Base-by-base conservation (phyloP, 2,329 filamentous ascomycete genomes). In the Phaeosphaeria sp. region DNA sequence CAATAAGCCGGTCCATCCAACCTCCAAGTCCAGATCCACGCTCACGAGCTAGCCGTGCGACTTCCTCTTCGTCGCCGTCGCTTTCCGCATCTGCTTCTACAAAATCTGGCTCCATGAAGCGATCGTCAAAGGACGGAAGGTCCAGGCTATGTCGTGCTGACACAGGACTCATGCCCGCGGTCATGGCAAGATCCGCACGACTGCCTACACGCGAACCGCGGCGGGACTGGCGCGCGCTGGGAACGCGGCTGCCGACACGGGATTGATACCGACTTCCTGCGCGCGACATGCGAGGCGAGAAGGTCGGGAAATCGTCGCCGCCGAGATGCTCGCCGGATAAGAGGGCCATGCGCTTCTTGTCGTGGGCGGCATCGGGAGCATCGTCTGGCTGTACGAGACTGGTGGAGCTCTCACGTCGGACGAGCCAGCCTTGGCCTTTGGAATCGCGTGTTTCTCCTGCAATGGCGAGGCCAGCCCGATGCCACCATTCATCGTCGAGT, bases 341-440 rank as follows among this genome's bases (percentile, higher is more conserved):
- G 11, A 75, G 52, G 9, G 70, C 66, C 51, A 73, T 71, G 54
- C 62, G 66, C 39, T 60, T 59, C 52, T 54, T 58, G 41, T 70
- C 66, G 36, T 73, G 68, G 6, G 56, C 60, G 9, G 74, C 67
- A 17, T 78, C 69, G 27, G 74, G 67, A 17, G 78, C 69, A 23
- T 59, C 62, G 17, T 81, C 74, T 1, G 75, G 25, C 25, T 27
- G 71, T 10, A 81, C 80, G 2, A 87, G 76, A 46, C 80, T 83
- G 0, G 85, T 87, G 0, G 82, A 83, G 59, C 82, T 85, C 60
- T 85, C 82, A 23, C 84, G 78, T 51, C 85, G 82, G 2, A 80
- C 78, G 2, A 88, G 78, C 86, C 86, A 88, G 54, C 82, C 83
- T 67, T 88, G 85, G n/a, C 86, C 86, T 64, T 88, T 88, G 56